Conservation (phyloP, 257 asterid genomes). For the Salvia splendens region DNA sequence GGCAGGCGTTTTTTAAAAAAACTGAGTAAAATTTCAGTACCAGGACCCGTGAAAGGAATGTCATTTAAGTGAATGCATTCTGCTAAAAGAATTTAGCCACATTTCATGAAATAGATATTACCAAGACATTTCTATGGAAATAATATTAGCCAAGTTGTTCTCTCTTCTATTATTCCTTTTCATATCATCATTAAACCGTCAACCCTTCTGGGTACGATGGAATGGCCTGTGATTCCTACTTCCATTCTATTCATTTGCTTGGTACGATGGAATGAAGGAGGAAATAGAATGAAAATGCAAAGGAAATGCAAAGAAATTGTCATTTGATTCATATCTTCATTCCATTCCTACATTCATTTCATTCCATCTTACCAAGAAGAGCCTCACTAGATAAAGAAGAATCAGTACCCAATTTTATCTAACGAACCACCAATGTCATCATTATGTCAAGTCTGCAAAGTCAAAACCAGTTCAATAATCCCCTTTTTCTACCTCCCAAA, state of each 20-base stretch:
- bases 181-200: background rate
- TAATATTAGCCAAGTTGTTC: background rate
- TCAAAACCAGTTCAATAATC: constrained; percentile 6
- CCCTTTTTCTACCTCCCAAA: constrained; percentile 14
- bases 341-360: too few relatives aligned
- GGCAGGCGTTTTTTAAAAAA: constrained; percentile 17
- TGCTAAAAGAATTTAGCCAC: constrained; percentile 4
- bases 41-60: constrained; percentile 11
- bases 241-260: too few relatives aligned
- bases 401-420: background rate
- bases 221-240: too few relatives aligned
- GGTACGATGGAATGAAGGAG: too few relatives aligned
- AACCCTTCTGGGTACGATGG: too few relatives aligned
- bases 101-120: constrained; percentile 14
- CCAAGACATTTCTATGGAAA: constrained; percentile 7
- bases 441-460: constrained; percentile 1
- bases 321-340: too few relatives aligned
- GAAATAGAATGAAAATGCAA: too few relatives aligned
- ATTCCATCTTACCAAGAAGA: constrained; percentile 12
- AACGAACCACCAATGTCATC: constrained; percentile 20
- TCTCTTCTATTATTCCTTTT: background rate
- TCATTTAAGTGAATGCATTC: constrained; percentile 7
- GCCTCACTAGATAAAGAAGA: constrained; percentile 9
- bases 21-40: constrained; percentile 4
- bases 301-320: too few relatives aligned